A percentile compares a stretch with the other conserved stretches of the same genome.
Conservation (phyloP, 2,329 filamentous ascomycete species). For the Xylariaceae sp. region DNA sequence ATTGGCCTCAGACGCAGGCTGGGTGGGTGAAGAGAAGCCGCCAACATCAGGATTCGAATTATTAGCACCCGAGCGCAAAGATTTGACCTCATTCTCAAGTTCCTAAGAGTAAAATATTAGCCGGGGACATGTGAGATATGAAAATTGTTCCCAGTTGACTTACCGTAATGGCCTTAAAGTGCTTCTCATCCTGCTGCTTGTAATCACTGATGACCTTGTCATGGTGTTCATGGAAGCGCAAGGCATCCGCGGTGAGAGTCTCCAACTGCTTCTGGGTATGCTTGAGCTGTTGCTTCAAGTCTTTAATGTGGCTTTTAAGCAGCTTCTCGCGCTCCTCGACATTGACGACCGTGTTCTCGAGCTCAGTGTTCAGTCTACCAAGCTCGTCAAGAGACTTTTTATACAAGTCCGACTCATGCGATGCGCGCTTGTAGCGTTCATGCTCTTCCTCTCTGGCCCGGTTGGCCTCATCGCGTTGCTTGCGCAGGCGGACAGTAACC, state of each 20-base stretch:
- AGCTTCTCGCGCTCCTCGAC: slow-evolving; percentile 24
- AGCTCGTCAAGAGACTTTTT: slow-evolving; percentile 8
- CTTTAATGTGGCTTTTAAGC: slow-evolving; percentile 28
- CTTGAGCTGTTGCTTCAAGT: slow-evolving; percentile 19
- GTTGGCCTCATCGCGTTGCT: slow-evolving; percentile 29
- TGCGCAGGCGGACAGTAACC: slow-evolving; percentile 17
- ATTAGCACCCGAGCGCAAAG: too few species aligned
- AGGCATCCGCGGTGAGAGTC: slow-evolving; percentile 15
- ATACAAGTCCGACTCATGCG: slow-evolving; percentile 6
- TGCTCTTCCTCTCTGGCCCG: slow-evolving; percentile 16
- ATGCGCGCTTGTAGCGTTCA: slow-evolving; percentile 22
- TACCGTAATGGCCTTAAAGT: slow-evolving; percentile 36
- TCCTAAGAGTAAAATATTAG: slow-evolving; percentile 27
- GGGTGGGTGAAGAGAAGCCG: background rate
- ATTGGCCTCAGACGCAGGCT: slow-evolving; percentile 19
- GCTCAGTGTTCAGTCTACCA: slow-evolving; percentile 1
- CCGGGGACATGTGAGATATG: background rate
- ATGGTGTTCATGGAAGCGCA: slow-evolving; percentile 34
- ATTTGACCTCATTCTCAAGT: slow-evolving; percentile 30
- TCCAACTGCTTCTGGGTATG: slow-evolving; percentile 19
- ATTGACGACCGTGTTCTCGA: slow-evolving; percentile 6
- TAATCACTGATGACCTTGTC: slow-evolving; percentile 25
- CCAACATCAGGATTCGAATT: background rate
- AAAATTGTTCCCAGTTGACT: slow-evolving; percentile 7
- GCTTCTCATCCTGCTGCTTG: slow-evolving; percentile 33